phyloP scores from a whole-genome alignment of 352 stramenopile genomes.

The Thalassiosira mediterranea region DNA sequence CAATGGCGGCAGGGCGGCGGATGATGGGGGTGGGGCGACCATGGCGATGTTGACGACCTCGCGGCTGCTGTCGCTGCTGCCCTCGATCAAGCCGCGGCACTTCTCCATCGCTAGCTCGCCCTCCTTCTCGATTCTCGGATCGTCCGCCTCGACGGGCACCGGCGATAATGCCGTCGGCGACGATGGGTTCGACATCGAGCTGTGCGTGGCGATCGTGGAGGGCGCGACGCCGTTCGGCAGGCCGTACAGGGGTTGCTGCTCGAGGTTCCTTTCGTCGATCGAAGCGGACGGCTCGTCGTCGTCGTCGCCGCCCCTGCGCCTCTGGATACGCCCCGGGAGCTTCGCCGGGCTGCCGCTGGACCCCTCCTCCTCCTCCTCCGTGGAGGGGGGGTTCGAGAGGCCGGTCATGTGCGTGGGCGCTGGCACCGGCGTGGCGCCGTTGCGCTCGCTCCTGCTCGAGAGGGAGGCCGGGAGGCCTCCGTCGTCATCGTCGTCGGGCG shows the following conservation, averaged over 20 bases:
- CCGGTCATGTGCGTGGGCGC: slow-evolving; percentile 75
- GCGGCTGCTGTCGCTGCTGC: slow-evolving; percentile 62
- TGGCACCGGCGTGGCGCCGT: slow-evolving; percentile 76
- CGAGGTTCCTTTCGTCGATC: slow-evolving; percentile 66
- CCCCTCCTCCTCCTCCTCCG: not conserved
- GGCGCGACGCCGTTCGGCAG: slow-evolving; percentile 70
- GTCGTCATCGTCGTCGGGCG: not conserved
- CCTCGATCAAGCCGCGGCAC: slow-evolving; percentile 68
- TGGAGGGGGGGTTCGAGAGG: slow-evolving; percentile 43
- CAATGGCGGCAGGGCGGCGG: not conserved
- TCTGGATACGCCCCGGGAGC: slow-evolving; percentile 78
- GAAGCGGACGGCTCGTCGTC: not conserved
- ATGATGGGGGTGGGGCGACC: not conserved
- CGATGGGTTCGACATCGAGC: slow-evolving; percentile 60
- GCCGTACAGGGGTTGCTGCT: slow-evolving; percentile 70
- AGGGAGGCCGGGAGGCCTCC: slow-evolving; percentile 31
- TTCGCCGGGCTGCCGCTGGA: slow-evolving; percentile 70
- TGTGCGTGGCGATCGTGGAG: slow-evolving; percentile 78
- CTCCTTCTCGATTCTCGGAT: slow-evolving; percentile 30
- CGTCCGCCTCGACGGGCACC: too few species aligned
- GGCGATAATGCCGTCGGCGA: too few species aligned
- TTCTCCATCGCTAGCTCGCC: slow-evolving; percentile 81
- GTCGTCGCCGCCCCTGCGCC: slow-evolving; percentile 26
- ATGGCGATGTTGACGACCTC: slow-evolving; percentile 51
- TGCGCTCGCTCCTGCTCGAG: slow-evolving; percentile 73